phyloP scores from a whole-genome alignment of 1,284 basidiomycete species.

The Laetiporus sulphureus region DNA sequence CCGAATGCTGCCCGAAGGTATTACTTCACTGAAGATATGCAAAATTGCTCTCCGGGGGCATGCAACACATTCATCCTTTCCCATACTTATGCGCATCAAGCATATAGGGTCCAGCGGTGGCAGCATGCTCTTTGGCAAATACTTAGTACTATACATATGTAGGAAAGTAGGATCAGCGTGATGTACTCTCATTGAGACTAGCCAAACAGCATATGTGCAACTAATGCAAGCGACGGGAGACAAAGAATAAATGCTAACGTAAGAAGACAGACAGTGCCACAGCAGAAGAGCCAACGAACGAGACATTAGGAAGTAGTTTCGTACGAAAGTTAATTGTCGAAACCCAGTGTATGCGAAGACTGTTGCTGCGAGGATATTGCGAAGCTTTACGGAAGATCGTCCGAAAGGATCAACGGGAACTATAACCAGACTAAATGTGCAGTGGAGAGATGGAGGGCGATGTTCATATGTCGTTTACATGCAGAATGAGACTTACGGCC shows the following conservation, averaged over 20 bases:
- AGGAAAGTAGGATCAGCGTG: constrained; percentile 16
- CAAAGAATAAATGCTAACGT: constrained; percentile 17
- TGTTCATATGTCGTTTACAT: constrained; percentile 23
- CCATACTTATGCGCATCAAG: no score
- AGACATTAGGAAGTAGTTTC: constrained; percentile 20
- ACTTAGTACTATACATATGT: constrained; percentile 24
- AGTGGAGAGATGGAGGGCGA: constrained; percentile 14
- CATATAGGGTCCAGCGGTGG: constrained; percentile 7
- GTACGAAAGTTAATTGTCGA: constrained; percentile 17
- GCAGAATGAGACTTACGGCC: constrained; percentile 16
- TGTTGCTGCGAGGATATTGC: constrained; percentile 25
- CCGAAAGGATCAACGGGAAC: constrained; percentile 11
- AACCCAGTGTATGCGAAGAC: constrained; percentile 19
- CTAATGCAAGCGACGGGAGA: constrained; percentile 17
- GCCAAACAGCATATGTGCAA: constrained; percentile 26
- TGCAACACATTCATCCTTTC: no score
- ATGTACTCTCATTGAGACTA: constrained; percentile 20
- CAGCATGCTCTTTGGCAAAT: constrained; percentile 14
- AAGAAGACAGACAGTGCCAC: constrained; percentile 14
- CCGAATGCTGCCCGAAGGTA: no score
- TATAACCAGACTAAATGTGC: constrained; percentile 21
- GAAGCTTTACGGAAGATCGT: constrained; percentile 14
- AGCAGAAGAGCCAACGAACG: constrained; percentile 12
- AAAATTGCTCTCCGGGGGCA: no score
- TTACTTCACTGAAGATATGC: no score